These are phyloP conservation scores for Astragalus membranaceus DNA, from an alignment of 306 rosid genomes.

Conservation along the genomic window DNA sequence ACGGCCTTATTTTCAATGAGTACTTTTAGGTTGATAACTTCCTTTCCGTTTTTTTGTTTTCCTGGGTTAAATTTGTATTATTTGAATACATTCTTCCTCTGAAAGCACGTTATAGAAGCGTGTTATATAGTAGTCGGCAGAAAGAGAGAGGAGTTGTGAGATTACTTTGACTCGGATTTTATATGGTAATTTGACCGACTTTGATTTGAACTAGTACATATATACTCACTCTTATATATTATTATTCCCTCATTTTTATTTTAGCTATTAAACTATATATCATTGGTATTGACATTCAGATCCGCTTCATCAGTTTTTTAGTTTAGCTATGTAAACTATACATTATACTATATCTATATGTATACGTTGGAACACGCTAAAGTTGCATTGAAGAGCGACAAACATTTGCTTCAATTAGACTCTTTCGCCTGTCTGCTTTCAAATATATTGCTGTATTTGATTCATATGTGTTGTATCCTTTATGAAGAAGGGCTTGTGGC, in stretches of 20 bases:
- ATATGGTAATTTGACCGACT: slow-evolving; percentile 22
- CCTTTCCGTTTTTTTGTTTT: too few relatives aligned
- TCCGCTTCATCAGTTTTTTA: slow-evolving; percentile 13
- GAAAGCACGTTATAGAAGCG: slow-evolving; percentile 17
- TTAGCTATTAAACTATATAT: neutral
- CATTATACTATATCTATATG: neutral
- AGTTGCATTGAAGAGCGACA: slow-evolving; percentile 46
- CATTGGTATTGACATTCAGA: slow-evolving; percentile 24
- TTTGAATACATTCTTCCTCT: neutral
- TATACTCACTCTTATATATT: neutral
- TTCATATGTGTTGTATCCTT: neutral
- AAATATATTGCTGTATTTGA: slow-evolving; percentile 13
- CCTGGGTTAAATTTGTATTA: too few relatives aligned
- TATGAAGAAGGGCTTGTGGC: neutral
- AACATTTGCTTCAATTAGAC: slow-evolving; percentile 53
- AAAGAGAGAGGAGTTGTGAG: neutral
- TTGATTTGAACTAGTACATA: neutral
- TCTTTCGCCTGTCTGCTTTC: slow-evolving; percentile 21
- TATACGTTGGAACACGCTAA: slow-evolving; percentile 39
- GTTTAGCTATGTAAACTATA: neutral
- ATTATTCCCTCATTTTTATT: neutral
- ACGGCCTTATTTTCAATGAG: too few relatives aligned
- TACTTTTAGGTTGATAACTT: too few relatives aligned
- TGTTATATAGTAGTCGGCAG: slow-evolving; percentile 23
- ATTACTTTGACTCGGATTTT: slow-evolving; percentile 24